Conservation (phyloP, 257 asterid species). For the Ophiorrhiza pumila region DNA sequence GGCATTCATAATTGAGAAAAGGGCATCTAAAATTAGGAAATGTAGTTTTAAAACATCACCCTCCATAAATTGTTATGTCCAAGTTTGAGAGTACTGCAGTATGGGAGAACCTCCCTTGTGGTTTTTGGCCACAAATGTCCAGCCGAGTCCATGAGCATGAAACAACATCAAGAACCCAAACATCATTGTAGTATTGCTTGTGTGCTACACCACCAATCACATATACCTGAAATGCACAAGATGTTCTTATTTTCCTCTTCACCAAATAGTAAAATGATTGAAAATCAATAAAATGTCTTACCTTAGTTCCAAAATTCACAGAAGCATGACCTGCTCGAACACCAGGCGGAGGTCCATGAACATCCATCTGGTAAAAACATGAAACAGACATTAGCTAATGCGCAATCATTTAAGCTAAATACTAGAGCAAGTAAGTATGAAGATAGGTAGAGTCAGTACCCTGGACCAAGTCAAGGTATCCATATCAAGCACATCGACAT, state of each 20-base stretch:
- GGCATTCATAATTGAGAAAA: not conserved
- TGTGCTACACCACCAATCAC: constrained; percentile 89
- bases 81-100: constrained; percentile 58
- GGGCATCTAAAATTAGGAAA: not conserved
- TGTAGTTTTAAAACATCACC: constrained; percentile 39
- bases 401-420: not conserved
- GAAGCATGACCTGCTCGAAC: constrained; percentile 94
- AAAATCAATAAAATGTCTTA: constrained; percentile 27
- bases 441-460: constrained; percentile 35
- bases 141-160: constrained; percentile 67
- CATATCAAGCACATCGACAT: constrained; percentile 67
- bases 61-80: constrained; percentile 81
- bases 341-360: constrained; percentile 54
- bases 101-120: constrained; percentile 89
- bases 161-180: constrained; percentile 70
- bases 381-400: not conserved
- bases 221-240: constrained; percentile 46
- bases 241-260: not conserved
- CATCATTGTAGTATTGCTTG: constrained; percentile 70
- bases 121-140: constrained; percentile 43
- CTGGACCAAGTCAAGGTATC: constrained; percentile 63
- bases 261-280: not conserved
- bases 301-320: constrained; percentile 80
- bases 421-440: not conserved
- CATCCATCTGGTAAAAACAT: constrained; percentile 43